phyloP scores from a whole-genome alignment of 2,329 filamentous ascomycete species.

The Rugonectria rugulosa region DNA sequence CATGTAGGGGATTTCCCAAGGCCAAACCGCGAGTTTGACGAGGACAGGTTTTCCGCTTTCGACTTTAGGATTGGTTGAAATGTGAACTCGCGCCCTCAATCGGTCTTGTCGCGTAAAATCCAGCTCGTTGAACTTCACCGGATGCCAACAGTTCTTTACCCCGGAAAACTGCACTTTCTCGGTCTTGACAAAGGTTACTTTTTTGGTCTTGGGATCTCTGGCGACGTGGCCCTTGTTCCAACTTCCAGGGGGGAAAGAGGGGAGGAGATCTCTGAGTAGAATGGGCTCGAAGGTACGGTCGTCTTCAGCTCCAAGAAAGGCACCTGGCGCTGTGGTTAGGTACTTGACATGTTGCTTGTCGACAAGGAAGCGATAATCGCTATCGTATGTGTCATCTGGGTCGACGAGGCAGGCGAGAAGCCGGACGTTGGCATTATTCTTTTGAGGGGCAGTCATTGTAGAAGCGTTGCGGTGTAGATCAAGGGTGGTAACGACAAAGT shows the following conservation, averaged over 20 bases:
- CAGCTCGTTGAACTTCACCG: constrained; percentile 34
- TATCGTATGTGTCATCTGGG: constrained; percentile 28
- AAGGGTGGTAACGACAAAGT: no score
- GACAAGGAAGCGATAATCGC: constrained; percentile 41
- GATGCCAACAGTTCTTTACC: constrained; percentile 34
- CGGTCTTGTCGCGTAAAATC: constrained; percentile 34
- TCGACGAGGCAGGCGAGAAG: constrained; percentile 39
- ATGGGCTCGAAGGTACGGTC: constrained; percentile 36
- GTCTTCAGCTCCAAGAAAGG: constrained; percentile 33
- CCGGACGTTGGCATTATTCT: constrained; percentile 33
- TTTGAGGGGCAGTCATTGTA: constrained; percentile 3
- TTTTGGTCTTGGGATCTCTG: constrained; percentile 28
- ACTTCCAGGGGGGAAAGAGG: constrained; percentile 37
- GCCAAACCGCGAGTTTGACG: constrained; percentile 38
- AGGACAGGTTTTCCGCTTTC: constrained; percentile 34
- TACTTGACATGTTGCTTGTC: constrained; percentile 37
- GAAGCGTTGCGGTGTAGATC: background rate
- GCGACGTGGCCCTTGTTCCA: constrained; percentile 34
- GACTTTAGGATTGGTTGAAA: constrained; percentile 34
- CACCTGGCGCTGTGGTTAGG: constrained; percentile 32
- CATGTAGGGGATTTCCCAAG: constrained; percentile 36
- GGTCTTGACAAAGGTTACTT: constrained; percentile 27
- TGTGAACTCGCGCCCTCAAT: constrained; percentile 34
- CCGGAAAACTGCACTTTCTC: constrained; percentile 28
- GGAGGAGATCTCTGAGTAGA: constrained; percentile 35